Base-by-base conservation (phyloP, 148 eudicot species). In the Polygonum aviculare region DNA sequence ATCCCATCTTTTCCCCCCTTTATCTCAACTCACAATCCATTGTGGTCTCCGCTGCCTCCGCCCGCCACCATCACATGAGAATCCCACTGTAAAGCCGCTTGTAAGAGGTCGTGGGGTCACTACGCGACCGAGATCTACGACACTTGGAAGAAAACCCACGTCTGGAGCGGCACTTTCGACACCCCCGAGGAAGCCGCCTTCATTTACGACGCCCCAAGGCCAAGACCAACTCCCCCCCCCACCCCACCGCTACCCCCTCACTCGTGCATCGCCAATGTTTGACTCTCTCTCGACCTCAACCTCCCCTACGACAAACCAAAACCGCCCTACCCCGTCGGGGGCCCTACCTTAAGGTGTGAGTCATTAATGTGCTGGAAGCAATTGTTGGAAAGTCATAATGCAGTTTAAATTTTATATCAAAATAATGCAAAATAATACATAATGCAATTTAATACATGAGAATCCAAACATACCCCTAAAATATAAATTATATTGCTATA, bases 121-220 rank as follows among this genome's bases (percentile, higher is more conserved):
- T 84, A 84, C 80, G 86, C 86, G 0, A 84, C 84, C 21, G 86
- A 84, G 71, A 84, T 84, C 48, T 80, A 84, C 2, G 86, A 84
- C 80, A 84, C 86, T 0, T 81, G 84, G 84, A 84, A 84, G 26
- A 84, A 81, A 54, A 84, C 86, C 62, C 86, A 84, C 0, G 86
- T 84, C 8, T 84, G 86, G 86, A 33, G 81, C 5, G 86, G 86
- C 35, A 84, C 86, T 2, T 84, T 81, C 50, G 86, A 84, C 72
- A 84, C 84, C 6, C 86, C 86, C 8, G 86, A 84, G 76, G 84
- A 84, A 63, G 86, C 86, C 67, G 86, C 86, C 14, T 72, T 84
- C 4, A 84, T 84, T 12, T 84, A 84, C 78, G 86, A 84, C 63
- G 86, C 7, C 74, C 81, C 40, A 84, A 84, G n/a, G 86, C 86